Evolutionary conservation across 495 filamentous ascomycete species (phyloP).

Genomic region (Penicillium flavigenum): DNA sequence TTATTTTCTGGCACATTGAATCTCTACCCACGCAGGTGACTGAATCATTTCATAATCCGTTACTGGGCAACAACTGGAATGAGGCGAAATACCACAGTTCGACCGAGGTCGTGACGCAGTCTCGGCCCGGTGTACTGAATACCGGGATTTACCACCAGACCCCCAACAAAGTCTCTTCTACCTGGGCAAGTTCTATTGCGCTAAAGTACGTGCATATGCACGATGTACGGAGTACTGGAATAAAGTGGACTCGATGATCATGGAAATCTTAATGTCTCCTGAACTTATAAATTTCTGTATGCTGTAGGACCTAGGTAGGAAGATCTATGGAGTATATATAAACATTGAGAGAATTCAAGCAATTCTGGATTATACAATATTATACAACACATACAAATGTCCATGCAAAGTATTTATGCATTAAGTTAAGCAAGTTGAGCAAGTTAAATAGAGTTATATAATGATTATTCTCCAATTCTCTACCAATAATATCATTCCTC

Average conservation of each 20-base stretch:
- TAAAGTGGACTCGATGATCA: neutral
- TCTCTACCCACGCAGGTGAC: neutral
- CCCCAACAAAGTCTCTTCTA: conserved; percentile 1
- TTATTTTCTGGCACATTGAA: neutral
- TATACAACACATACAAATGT: no score
- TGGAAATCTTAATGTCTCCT: neutral
- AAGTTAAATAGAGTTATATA: no score
- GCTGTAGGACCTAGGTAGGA: no score
- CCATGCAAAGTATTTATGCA: no score
- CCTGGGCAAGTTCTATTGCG: neutral
- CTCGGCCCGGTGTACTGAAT: conserved; percentile 1
- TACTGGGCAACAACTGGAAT: neutral
- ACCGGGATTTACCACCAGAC: conserved; percentile 1
- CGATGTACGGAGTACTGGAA: neutral
- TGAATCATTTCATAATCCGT: neutral
- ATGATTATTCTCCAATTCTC: no score
- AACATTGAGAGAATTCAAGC: no score
- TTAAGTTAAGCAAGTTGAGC: no score
- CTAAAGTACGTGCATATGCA: neutral
- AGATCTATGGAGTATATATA: no score
- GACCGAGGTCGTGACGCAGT: conserved; percentile 13
- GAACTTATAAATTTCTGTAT: no score
- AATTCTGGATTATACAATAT: no score
- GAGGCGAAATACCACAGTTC: neutral
- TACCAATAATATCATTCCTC: neutral